A percentile compares a stretch with the other conserved stretches of the same genome.
Evolutionary conservation across 2,329 filamentous ascomycete species (phyloP).

Genomic region (Colletotrichum musae): DNA sequence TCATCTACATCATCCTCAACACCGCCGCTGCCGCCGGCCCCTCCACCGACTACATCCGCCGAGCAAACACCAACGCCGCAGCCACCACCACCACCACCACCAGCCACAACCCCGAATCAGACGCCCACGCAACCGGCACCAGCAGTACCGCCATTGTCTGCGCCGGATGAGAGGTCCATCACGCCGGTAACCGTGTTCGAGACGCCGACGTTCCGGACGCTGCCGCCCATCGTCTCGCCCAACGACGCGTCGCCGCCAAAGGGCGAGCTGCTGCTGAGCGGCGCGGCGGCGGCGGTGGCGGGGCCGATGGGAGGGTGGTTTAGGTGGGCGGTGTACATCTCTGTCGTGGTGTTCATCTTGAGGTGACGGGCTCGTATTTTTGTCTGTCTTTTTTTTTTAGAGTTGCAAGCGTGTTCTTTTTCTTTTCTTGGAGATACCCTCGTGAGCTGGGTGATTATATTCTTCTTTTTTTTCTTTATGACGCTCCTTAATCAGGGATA

Average conservation of each 20-base stretch:
- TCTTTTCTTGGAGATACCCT: neutral
- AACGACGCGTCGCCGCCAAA: conserved; percentile 14
- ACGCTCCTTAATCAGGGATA: neutral
- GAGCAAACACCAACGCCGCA: neutral
- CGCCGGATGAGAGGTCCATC: neutral
- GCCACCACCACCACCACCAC: neutral
- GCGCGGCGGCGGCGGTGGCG: neutral
- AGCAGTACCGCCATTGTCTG: neutral
- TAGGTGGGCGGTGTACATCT: neutral
- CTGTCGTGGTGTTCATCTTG: neutral
- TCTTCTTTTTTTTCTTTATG: neutral
- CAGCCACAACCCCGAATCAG: neutral
- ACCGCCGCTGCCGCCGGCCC: neutral
- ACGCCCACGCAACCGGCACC: neutral
- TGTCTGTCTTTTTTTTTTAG: neutral
- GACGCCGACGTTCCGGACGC: conserved; percentile 17
- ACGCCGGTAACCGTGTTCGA: conserved; percentile 36
- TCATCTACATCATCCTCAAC: neutral
- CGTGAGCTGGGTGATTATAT: neutral
- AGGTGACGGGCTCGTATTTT: neutral
- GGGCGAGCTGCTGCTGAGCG: neutral
- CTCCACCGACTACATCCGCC: neutral
- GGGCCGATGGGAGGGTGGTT: neutral
- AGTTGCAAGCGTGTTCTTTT: neutral
- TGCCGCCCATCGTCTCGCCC: conserved; percentile 23